Percentiles rank a stretch among this genome's conserved stretches.
Conservation (phyloP, 768 basidiomycete genomes). For the Tricholoma matsutake region DNA sequence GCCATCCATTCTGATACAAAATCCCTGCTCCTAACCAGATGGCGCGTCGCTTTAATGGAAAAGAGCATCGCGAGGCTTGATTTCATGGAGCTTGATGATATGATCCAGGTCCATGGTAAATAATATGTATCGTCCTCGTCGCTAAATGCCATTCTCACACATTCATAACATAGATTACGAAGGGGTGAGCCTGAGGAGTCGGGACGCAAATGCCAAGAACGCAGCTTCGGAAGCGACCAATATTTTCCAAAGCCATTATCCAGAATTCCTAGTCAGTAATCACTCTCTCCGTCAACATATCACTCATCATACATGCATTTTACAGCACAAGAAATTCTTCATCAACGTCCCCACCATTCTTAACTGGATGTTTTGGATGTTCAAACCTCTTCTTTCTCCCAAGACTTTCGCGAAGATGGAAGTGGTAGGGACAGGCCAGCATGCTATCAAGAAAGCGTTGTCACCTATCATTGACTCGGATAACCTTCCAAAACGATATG, state of each 20-base stretch:
- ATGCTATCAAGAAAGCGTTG: constrained; percentile 57
- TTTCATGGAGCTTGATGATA: constrained; percentile 70
- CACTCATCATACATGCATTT: background rate
- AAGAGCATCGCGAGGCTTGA: constrained; percentile 58
- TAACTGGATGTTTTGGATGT: constrained; percentile 82
- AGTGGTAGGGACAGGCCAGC: constrained; percentile 66
- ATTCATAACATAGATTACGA: constrained; percentile 55
- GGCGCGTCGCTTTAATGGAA: constrained; percentile 82
- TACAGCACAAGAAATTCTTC: constrained; percentile 72
- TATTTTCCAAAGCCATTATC: constrained; percentile 77
- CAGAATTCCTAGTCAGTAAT: constrained; percentile 64
- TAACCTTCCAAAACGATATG: constrained; percentile 68
- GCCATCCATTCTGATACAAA: constrained; percentile 5
- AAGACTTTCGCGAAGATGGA: constrained; percentile 80
- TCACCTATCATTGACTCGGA: constrained; percentile 50
- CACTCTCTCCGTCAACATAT: background rate
- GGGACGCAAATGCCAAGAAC: constrained; percentile 72
- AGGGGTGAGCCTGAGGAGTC: constrained; percentile 61
- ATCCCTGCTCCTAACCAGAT: constrained; percentile 38
- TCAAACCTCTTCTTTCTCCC: constrained; percentile 70
- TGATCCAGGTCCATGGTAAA: constrained; percentile 69
- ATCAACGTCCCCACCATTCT: constrained; percentile 75
- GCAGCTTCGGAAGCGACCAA: constrained; percentile 72
- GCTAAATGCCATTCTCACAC: background rate
- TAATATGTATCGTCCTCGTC: background rate